phyloP scores from a whole-genome alignment of 108 stramenopile species.

The Cyclotella kingstonii region DNA sequence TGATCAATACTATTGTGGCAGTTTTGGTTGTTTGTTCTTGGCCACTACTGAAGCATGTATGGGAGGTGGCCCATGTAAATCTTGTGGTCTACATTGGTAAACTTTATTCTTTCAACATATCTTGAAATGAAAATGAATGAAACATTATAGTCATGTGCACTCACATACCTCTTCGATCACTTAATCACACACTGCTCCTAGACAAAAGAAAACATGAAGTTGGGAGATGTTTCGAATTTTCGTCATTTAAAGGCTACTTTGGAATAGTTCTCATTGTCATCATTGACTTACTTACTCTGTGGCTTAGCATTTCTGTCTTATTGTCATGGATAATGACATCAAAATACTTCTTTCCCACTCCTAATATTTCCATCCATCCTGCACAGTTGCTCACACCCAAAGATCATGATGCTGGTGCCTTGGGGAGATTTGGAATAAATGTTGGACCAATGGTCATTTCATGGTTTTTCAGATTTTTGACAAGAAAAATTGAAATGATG shows the following conservation, averaged over 20 bases:
- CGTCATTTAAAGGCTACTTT: conserved; percentile 49
- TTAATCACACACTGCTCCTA: neutral
- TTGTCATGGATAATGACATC: conserved; percentile 73
- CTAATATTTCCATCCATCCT: conserved; percentile 66
- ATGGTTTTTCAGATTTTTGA: conserved; percentile 72
- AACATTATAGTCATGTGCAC: no score
- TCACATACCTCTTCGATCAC: no score
- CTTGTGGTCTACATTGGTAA: conserved; percentile 72
- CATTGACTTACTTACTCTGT: conserved; percentile 64
- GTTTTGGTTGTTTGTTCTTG: conserved; percentile 61
- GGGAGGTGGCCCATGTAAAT: conserved; percentile 71
- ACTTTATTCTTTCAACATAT: conserved; percentile 5
- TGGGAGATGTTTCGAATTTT: conserved; percentile 57
- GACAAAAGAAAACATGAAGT: conserved; percentile 73
- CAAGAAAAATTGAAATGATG: conserved; percentile 56
- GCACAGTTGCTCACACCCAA: conserved; percentile 69
- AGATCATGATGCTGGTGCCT: conserved; percentile 44
- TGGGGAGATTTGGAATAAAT: conserved; percentile 74
- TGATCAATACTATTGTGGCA: conserved; percentile 54
- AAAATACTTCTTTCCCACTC: conserved; percentile 79
- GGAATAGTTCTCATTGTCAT: conserved; percentile 66
- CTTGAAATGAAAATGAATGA: neutral
- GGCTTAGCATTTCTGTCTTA: conserved; percentile 71
- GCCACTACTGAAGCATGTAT: conserved; percentile 63
- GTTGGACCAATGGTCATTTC: conserved; percentile 83